These are phyloP conservation scores for Sclerotinia spermophila DNA, from an alignment of 2,329 filamentous ascomycete species.

Conservation along the genomic window DNA sequence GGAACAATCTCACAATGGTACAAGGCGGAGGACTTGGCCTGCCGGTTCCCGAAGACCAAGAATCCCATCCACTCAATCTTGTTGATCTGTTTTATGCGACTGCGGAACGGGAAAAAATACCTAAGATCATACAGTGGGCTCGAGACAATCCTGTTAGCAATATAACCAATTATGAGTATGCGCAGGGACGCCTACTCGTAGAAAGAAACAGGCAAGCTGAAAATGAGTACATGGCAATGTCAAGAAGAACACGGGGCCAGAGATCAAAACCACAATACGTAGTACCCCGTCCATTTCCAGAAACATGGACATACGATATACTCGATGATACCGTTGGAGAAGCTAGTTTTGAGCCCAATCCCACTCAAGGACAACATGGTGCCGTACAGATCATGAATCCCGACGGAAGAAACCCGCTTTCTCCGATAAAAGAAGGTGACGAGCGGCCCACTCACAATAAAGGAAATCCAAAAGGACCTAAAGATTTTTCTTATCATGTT, in stretches of 20 bases:
- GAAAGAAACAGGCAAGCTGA: not conserved
- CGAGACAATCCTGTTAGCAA: not conserved
- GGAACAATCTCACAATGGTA: not conserved
- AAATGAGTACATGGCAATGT: fast-evolving
- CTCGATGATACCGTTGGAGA: not conserved
- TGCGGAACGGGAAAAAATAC: not conserved
- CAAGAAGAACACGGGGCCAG: not conserved
- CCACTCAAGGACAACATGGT: not conserved
- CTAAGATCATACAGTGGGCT: not conserved
- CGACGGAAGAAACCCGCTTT: not conserved
- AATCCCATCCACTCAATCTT: not conserved
- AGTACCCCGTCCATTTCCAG: not conserved
- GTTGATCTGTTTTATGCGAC: not conserved
- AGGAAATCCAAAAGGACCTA: not conserved
- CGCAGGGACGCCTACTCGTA: not conserved
- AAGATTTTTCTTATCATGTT: not conserved
- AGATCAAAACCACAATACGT: not conserved
- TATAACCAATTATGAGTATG: not conserved
- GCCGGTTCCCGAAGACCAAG: not conserved
- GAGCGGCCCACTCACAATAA: no score
- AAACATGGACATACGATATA: not conserved
- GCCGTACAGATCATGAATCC: not conserved
- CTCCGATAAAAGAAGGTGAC: not conserved
- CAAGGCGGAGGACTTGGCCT: not conserved
- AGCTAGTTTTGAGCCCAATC: not conserved